Evolutionary conservation across 2,329 filamentous ascomycete genomes (phyloP), one percentile per base, ranked within the genome.

Genomic region (Botrytis fabae): DNA sequence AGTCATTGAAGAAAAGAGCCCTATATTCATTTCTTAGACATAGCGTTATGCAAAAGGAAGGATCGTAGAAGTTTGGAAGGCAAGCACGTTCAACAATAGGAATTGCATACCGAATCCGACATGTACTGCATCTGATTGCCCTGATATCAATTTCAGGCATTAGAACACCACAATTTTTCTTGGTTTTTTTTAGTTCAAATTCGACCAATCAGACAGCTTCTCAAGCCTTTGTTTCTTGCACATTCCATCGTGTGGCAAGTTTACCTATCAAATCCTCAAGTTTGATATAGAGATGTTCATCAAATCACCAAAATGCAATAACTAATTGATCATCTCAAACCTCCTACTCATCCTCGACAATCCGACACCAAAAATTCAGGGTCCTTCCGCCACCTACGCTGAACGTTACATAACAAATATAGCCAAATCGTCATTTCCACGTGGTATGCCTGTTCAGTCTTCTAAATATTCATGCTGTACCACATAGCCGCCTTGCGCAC

Each of bases 391-490:
- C 64, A 68, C 64, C 46, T 54, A 68, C 46, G 46, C 64, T 68
- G 46, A 20, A 42, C 35, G 64, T 68, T 68, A 54, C 64, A 68
- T 40, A 20, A 38, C 20, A 7, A 16, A 35, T 46, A 28, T n/a
- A 60, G 38, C 38, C 68, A 46, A 70, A 61, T 70, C 69, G 69
- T 70, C 69, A 70, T 70, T 70, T 70, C 69, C 69, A 70, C 69
- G 69, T 70, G 69, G 69, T 40, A 70, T 62, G 69, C 69, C 69
- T 70, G 69, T 40, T 44, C 35, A 40, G 20, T 35, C 22, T 51
- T 62, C 38, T 63, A 28, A 44, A 38, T 44, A 44, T 44, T 44
- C 38, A 62, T 62, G 60, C 38, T 63, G 61, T 63, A 42, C 40
- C 25, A 63, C n/a, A 40, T n/a, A 42, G 60, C 16, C 44, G 61